A percentile compares a stretch with the other conserved stretches of the same genome.
These are phyloP conservation scores for Asterophora parasitica DNA, from an alignment of 768 basidiomycete species.

Conservation along the genomic window DNA sequence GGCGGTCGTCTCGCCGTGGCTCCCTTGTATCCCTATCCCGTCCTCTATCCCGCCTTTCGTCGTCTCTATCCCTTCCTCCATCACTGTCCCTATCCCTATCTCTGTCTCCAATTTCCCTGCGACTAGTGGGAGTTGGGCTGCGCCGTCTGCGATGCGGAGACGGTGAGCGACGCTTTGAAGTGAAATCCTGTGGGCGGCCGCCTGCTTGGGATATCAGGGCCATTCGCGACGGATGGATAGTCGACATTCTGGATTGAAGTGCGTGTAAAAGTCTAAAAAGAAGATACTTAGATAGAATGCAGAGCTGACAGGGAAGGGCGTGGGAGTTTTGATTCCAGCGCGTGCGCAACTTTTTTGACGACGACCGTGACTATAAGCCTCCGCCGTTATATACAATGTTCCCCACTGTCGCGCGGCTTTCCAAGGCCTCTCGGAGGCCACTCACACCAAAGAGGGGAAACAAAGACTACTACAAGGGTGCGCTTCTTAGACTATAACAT, in stretches of 20 bases:
- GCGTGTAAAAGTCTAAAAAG: too few relatives aligned
- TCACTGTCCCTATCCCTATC: slow-evolving; percentile 17
- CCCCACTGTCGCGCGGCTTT: slow-evolving; percentile 60
- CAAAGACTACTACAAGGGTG: slow-evolving; percentile 97
- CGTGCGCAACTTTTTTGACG: slow-evolving; percentile 10
- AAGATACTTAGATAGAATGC: too few relatives aligned
- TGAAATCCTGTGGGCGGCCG: slow-evolving; percentile 5
- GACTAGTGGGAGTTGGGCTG: slow-evolving; percentile 27
- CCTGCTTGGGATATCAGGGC: slow-evolving; percentile 12
- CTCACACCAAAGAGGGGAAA: slow-evolving; percentile 86
- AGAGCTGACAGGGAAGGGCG: background rate
- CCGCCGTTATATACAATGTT: slow-evolving; percentile 42
- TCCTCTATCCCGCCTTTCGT: slow-evolving; percentile 17
- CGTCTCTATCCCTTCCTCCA: slow-evolving; percentile 17
- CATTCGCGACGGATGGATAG: slow-evolving; percentile 17
- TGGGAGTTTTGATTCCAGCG: background rate
- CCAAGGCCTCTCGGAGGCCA: slow-evolving; percentile 81
- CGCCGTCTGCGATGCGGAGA: slow-evolving; percentile 39
- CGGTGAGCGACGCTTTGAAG: slow-evolving; percentile 23
- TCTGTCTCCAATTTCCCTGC: slow-evolving; percentile 18
- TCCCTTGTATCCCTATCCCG: slow-evolving; percentile 17
- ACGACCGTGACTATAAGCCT: background rate
- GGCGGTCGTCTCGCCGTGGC: slow-evolving; percentile 4
- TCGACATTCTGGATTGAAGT: slow-evolving; percentile 6
- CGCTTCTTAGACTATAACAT: slow-evolving; percentile 6